Evolutionary conservation across 2,329 filamentous ascomycete species (phyloP), one percentile per base, ranked within the genome.

Genomic region (Apiospora kogelbergensis): DNA sequence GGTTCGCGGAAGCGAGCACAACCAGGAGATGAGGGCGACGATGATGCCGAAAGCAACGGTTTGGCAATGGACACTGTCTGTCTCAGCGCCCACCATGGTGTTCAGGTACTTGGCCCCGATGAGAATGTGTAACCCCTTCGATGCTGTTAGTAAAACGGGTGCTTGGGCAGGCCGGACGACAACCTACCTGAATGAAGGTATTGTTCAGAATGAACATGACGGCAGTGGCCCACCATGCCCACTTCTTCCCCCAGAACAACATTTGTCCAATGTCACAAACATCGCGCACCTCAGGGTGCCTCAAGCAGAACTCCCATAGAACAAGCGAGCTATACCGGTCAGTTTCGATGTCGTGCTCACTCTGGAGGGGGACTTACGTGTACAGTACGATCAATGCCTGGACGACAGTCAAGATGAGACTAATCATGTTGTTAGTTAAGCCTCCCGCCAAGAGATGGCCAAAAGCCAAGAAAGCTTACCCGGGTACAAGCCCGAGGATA

Each of bases 251-350:
- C 90, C 92, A 97, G 81, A 97, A 97, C 26, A 98, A 88, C 87
- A 95, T 95, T 80, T 97, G 93, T n/a, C 94, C 95, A 77, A 98
- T 93, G 78, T 98, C 95, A 78, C 94, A 97, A 17, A 97, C 93
- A 82, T 98, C 95, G 74, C 94, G 90, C 70, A 97, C 90, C 79
- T 98, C 93, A 0, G 95, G 95, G 77, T 98, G 94, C 64, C 94
- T 89, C 69, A 98, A 82, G 78, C 95, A 98, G 76, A 97, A 97
- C 78, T 95, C 90, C 94, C 73, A 78, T 20, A 72, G 70, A 7
- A 76, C 69, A 66, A 76, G 71, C 22, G 75, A 75, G 9, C 71
- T 79, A 46, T 63, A 17, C n/a, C 63, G 73, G 83, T 76, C 41
- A 67, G 45, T n/a, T 17, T 15, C 26, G 6, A 57, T 26, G 22